These are phyloP conservation scores for Lachnellula hyalina DNA, from an alignment of 2,329 filamentous ascomycete genomes.

Conservation along the genomic window DNA sequence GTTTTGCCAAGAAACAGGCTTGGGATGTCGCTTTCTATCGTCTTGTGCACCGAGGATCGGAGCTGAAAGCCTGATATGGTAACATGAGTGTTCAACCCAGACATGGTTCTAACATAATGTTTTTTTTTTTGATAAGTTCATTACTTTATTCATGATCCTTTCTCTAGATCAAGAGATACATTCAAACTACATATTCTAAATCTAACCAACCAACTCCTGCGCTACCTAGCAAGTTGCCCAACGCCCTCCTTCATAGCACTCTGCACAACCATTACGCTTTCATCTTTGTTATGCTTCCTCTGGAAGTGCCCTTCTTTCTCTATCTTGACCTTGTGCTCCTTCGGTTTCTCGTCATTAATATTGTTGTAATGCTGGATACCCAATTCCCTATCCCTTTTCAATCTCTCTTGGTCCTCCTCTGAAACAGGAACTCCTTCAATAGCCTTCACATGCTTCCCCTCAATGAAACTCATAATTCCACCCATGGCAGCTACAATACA, in stretches of 20 bases:
- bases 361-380: constrained; percentile 57
- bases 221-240: constrained; percentile 12
- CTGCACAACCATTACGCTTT: constrained; percentile 6
- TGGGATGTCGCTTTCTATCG: not conserved
- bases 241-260: constrained; percentile 9
- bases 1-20: not conserved
- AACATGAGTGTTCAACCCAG: not conserved
- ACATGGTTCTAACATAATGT: too few species aligned
- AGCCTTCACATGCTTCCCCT: constrained; percentile 66
- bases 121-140: not conserved
- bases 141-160: not conserved
- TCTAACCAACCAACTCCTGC: not conserved
- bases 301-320: constrained; percentile 14
- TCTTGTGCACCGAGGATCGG: not conserved
- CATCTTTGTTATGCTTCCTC: constrained; percentile 11
- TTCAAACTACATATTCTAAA: not conserved
- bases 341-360: constrained; percentile 46
- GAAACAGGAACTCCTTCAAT: constrained; percentile 66
- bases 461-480: constrained; percentile 64
- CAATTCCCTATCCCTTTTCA: constrained; percentile 47
- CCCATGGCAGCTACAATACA: constrained; percentile 64
- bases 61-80: not conserved
- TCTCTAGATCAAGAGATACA: not conserved
- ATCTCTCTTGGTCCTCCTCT: constrained; percentile 46
- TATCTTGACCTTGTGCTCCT: constrained; percentile 33